Evolutionary conservation across 2,329 filamentous ascomycete species (phyloP), one percentile per base, ranked within the genome.

Genomic region (Hymenoscyphus infarciens): DNA sequence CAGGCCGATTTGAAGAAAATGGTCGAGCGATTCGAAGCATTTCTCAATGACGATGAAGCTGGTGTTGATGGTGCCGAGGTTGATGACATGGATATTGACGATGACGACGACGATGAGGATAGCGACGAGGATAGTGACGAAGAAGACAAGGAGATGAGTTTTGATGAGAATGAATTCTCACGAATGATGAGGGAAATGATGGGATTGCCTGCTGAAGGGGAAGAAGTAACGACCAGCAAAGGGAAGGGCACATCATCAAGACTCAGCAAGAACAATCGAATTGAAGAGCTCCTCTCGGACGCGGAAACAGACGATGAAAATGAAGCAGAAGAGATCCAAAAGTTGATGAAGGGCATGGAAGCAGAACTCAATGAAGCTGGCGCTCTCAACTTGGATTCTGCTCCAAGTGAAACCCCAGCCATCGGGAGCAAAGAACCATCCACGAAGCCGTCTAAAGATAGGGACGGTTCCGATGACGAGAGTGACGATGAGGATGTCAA

Each of bases 141-240:
- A 22, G 89, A 92, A 70, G 89, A 92, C 66, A 88, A 88, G 68
- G 88, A 89, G 55, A 85, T 90, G 5, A 89, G 87, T 62, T 94
- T 96, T 68, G 87, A 96, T 67, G 93, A 98, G 74, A 85, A 87
- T 39, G 89, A 94, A 60, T 97, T 97, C 69, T 83, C 89, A 8
- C 84, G 80, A 60, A 92, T 97, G 83, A 97, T 99, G 91, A 86
- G 87, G 64, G 90, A 96, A 72, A 93, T 96, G 87, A 93, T 95
- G 88, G 91, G 90, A 0, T 80, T 87, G 54, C 80, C 81, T 29
- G 69, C 76, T 0, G 61, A 63, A 16, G 72, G 70, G 33, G 35
- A 38, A 38, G 45, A 52, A 5, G 22, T 25, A 22, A 25, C 45
- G 19, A 52, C 19, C 45, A 13, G 19, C 19, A 55, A 60, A 11